These are phyloP conservation scores for Alisma plantagoaquatica DNA, from an alignment of 106 monocot genomes.

Conservation along the genomic window DNA sequence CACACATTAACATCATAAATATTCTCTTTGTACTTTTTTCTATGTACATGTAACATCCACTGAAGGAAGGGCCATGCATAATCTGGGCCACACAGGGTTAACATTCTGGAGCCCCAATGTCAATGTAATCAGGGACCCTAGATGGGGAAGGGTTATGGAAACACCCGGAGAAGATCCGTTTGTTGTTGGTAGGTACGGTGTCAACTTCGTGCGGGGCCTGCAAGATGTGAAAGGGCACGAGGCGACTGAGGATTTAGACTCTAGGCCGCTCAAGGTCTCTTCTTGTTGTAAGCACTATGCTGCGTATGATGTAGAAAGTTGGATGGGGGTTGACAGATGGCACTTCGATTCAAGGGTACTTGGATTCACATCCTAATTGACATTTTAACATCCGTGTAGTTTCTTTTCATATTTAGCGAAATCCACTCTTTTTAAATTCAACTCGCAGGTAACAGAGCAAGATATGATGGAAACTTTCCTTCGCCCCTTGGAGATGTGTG, in stretches of 20 bases:
- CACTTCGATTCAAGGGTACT: conserved; percentile 10
- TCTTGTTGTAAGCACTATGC: conserved; percentile 16
- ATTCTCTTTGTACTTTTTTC: too few species aligned
- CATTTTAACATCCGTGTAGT: not conserved
- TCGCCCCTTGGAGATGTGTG: conserved; percentile 7
- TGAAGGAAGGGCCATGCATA: conserved; percentile 17
- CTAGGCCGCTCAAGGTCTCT: conserved; percentile 12
- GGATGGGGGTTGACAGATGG: not conserved
- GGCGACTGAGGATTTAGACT: not conserved
- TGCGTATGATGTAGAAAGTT: conserved; percentile 13
- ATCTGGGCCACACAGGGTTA: conserved; percentile 2
- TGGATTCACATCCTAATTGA: too few species aligned
- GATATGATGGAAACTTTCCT: conserved; percentile 13
- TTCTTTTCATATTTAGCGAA: not conserved
- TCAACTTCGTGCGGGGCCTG: conserved; percentile 11
- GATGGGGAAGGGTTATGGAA: conserved; percentile 15
- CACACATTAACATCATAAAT: too few species aligned
- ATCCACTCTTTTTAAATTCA: not conserved
- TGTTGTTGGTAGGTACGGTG: not conserved
- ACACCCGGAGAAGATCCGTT: conserved; percentile 16
- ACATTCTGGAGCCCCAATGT: conserved; percentile 18
- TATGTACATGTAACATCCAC: conserved; percentile 6
- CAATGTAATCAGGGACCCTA: conserved; percentile 3
- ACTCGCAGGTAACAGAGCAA: conserved; percentile 3
- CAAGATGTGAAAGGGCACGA: conserved; percentile 3